Evolutionary conservation across 805 yeast species (phyloP).

Genomic region (Metschnikowia sp.): DNA sequence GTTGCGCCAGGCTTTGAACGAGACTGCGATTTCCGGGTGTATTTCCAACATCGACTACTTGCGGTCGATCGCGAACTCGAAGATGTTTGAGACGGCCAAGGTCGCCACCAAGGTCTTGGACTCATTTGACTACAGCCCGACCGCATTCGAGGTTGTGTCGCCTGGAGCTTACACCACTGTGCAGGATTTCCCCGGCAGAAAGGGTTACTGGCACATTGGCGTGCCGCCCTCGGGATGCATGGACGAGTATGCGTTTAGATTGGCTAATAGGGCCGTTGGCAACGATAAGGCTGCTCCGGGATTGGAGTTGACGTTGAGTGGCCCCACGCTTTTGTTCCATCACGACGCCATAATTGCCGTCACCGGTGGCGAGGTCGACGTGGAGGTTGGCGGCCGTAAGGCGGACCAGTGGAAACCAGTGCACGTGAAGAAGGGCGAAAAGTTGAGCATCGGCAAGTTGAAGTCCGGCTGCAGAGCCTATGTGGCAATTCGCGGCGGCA

Average conservation of each 20-base stretch:
- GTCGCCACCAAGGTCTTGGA: slow-evolving; percentile 89
- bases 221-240: slow-evolving; percentile 99
- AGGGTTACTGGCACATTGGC: slow-evolving; percentile 84
- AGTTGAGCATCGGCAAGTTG: slow-evolving; percentile 76
- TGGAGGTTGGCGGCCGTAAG: slow-evolving; percentile 58
- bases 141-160: slow-evolving; percentile 75
- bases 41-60: slow-evolving; percentile 87
- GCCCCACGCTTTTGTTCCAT: slow-evolving; percentile 86
- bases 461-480: slow-evolving; percentile 84
- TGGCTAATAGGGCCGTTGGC: slow-evolving; percentile 90
- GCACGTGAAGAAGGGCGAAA: slow-evolving; percentile 68
- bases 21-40: slow-evolving; percentile 86
- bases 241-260: slow-evolving; percentile 88
- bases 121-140: slow-evolving; percentile 70
- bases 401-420: slow-evolving; percentile 73
- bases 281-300: slow-evolving; percentile 82
- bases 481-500: slow-evolving; percentile 86
- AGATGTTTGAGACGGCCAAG: slow-evolving; percentile 78
- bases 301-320: slow-evolving; percentile 80
- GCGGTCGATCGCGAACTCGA: slow-evolving; percentile 77
- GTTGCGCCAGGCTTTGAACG: slow-evolving; percentile 75
- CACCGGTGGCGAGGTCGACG: slow-evolving; percentile 79
- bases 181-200: slow-evolving; percentile 93
- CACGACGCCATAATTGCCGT: slow-evolving; percentile 72
- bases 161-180: slow-evolving; percentile 97